phyloP scores from a whole-genome alignment of 176 grass and related monocot species.

The Miscanthus lutarioriparius region DNA sequence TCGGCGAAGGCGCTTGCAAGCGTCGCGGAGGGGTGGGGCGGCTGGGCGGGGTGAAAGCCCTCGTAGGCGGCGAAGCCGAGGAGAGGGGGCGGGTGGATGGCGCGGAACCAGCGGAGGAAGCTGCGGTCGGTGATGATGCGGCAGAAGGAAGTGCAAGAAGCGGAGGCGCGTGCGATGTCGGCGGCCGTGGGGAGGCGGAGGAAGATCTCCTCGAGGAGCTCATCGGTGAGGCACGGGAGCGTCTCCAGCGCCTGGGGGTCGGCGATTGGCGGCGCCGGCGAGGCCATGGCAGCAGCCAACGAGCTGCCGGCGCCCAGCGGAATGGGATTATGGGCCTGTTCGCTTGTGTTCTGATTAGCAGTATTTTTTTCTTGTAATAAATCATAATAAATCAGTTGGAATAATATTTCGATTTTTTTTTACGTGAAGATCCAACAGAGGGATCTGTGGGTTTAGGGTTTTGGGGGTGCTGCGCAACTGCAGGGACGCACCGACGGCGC shows the following conservation, averaged over 20 bases:
- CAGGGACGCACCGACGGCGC: too few relatives aligned
- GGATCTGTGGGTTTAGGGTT: background rate
- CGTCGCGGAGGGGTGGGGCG: slow-evolving; percentile 30
- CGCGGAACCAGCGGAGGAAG: slow-evolving; percentile 28
- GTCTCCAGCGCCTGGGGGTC: background rate
- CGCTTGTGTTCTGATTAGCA: too few relatives aligned
- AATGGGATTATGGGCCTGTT: background rate
- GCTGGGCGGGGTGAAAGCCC: background rate
- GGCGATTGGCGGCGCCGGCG: background rate
- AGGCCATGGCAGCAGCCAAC: background rate
- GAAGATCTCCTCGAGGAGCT: slow-evolving; percentile 30
- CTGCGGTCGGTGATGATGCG: background rate
- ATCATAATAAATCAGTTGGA: too few relatives aligned
- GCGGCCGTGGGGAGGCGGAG: slow-evolving; percentile 19
- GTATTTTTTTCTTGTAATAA: too few relatives aligned
- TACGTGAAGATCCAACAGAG: background rate
- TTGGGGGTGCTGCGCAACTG: background rate
- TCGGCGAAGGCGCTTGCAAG: slow-evolving; percentile 3
- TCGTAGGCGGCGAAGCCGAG: background rate
- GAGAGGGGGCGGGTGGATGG: slow-evolving; percentile 6
- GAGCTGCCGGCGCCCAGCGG: background rate
- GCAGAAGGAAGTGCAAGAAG: slow-evolving; percentile 5
- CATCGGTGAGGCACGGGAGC: slow-evolving; percentile 1
- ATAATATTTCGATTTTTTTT: too few relatives aligned
- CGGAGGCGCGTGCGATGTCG: slow-evolving; percentile 15